Evolutionary conservation across 345 rosid genomes (phyloP), one percentile per base, ranked within the genome.

Genomic region (Eucalyptus tenuipes): DNA sequence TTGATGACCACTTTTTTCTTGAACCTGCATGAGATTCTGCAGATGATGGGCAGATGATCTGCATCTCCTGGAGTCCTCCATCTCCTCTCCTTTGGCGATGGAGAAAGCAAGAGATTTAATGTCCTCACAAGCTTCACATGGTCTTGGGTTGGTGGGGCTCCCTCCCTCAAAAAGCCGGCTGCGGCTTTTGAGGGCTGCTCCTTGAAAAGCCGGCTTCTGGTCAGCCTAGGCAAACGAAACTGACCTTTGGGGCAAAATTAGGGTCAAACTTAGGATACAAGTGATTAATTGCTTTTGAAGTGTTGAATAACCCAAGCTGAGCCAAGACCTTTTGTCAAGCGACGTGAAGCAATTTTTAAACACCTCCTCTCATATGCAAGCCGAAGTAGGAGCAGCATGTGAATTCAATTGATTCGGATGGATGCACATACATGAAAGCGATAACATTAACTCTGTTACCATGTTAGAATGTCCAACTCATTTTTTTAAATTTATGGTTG

Each of bases 371-470:
- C 82, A 2, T 20, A 7, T 75, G 5, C 27, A 20, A 37, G 27
- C 2, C 14, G 47, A 1, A 42, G 1, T 6, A 75, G 8, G 5
- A 20, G 15, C 3, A 22, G 5, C 9, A 75, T 0, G 47, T 40
- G 15, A 40, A 42, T 75, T 40, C 40, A 75, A 5, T 12, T 2
- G 14, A 10, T 18, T 13, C 0, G 1, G 5, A 20, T 42, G 1
- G 29, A 40, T 0, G 47, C 9, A 20, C 7, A 20, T 10, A 71
- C 4, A 0, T 4, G 2, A 18, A 37, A 71, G 4, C 2, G 5
- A 71, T 71, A 71, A 0, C 4, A 71, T 8, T 0, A 1, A 71
- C 7, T 33, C 3, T 33, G 6, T 33, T 68, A 68, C 2, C 13
- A 5, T 33, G 3, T 15, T 10, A 18, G 1, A 37, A 18, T 33